Conservation (phyloP, 1,139 yeast genomes). For the Suhomyces taliae region DNA sequence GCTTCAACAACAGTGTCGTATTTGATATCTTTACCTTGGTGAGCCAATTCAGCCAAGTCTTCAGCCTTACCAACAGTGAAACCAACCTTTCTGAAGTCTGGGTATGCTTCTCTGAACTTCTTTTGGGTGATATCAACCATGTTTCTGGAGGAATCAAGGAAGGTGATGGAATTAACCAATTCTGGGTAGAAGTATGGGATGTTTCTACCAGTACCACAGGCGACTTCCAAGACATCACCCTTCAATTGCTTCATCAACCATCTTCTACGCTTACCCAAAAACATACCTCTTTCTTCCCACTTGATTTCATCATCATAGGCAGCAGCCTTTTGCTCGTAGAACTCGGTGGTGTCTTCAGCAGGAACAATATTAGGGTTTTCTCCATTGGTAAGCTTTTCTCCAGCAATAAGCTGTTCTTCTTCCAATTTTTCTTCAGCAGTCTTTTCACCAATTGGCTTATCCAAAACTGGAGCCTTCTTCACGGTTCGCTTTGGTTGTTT, state of each 20-base stretch:
- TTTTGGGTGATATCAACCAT: constrained; percentile 84
- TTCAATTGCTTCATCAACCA: constrained; percentile 77
- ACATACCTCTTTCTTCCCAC: constrained; percentile 81
- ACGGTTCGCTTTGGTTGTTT: constrained; percentile 33
- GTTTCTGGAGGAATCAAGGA: constrained; percentile 75
- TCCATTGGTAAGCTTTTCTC: constrained; percentile 22
- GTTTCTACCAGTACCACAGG: constrained; percentile 96
- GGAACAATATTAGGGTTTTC: constrained; percentile 52
- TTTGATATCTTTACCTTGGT: constrained; percentile 39
- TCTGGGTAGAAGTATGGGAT: constrained; percentile 68
- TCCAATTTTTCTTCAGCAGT: constrained; percentile 17
- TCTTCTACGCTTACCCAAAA: constrained; percentile 79
- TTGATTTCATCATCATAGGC: constrained; percentile 82
- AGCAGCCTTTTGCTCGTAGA: constrained; percentile 76
- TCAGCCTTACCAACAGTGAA: constrained; percentile 94
- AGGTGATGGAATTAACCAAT: constrained; percentile 69
- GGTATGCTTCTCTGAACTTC: constrained; percentile 68
- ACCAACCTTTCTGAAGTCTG: constrained; percentile 69
- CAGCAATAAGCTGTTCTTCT: constrained; percentile 1
- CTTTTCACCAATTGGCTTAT: constrained; percentile 18
- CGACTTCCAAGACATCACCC: constrained; percentile 91
- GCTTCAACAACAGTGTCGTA: constrained; percentile 94
- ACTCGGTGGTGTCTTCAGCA: constrained; percentile 78
- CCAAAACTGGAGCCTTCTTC: constrained; percentile 29
- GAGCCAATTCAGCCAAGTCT: constrained; percentile 63